Percentiles rank a stretch among this genome's conserved stretches.
Evolutionary conservation across 2,329 filamentous ascomycete species (phyloP).

Genomic region (Diplodia seriata): DNA sequence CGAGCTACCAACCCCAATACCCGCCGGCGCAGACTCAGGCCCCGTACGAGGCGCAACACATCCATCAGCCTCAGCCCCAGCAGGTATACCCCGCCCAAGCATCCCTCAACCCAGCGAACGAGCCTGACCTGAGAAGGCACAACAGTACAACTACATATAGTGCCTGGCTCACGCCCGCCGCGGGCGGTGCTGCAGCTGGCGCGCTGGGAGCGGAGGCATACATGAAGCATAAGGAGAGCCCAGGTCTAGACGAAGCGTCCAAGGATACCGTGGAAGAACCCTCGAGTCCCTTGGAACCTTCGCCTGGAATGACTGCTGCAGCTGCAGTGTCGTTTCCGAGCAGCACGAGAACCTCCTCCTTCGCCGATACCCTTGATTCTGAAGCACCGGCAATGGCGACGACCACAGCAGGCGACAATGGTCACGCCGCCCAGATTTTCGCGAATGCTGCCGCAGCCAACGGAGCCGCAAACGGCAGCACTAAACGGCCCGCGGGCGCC

Average conservation of each 20-base stretch:
- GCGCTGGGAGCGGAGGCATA: slow-evolving; percentile 49
- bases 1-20: slow-evolving; percentile 31
- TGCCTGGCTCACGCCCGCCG: slow-evolving; percentile 62
- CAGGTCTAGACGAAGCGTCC: slow-evolving; percentile 33
- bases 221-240: slow-evolving; percentile 39
- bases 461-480: slow-evolving; percentile 12
- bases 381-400: slow-evolving; percentile 22
- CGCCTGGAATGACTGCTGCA: slow-evolving; percentile 10
- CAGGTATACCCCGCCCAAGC: slow-evolving; percentile 32
- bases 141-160: slow-evolving; percentile 56
- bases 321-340: slow-evolving; percentile 19
- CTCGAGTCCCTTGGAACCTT: slow-evolving; percentile 6
- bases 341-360: slow-evolving; percentile 23
- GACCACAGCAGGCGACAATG: slow-evolving; percentile 1
- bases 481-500: slow-evolving; percentile 52
- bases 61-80: slow-evolving; percentile 22
- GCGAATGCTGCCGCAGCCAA: slow-evolving; percentile 20
- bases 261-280: slow-evolving; percentile 8
- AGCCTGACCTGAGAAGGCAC: slow-evolving; percentile 38
- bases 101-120: slow-evolving; percentile 22
- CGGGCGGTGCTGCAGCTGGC: slow-evolving; percentile 52
- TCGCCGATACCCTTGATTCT: slow-evolving; percentile 21
- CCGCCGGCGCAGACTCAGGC: slow-evolving; percentile 33
- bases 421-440: slow-evolving; percentile 5
- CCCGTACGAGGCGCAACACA: slow-evolving; percentile 33